These are phyloP conservation scores for Acanthamoeba royreba DNA, from an alignment of 208 protist species.

Conservation along the genomic window DNA sequence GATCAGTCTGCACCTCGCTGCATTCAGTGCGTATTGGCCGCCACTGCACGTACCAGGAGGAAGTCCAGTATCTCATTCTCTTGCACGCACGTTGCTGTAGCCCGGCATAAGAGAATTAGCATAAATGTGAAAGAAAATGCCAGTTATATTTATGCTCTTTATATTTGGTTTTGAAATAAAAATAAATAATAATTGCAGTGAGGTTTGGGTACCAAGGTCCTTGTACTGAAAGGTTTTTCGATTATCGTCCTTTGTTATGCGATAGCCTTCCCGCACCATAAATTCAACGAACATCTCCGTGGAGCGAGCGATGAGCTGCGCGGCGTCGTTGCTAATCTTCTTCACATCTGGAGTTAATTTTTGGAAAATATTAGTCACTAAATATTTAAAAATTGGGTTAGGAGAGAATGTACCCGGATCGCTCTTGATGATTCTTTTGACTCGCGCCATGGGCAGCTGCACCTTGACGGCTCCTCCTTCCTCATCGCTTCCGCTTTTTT, in stretches of 20 bases:
- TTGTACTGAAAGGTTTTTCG: background rate
- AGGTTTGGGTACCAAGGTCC: background rate
- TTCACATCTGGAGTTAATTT: background rate
- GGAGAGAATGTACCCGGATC: background rate
- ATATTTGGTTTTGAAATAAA: background rate
- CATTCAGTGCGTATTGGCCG: too few relatives aligned
- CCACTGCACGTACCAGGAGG: background rate
- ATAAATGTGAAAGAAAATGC: background rate
- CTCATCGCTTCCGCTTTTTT: too few relatives aligned
- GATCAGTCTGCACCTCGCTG: background rate
- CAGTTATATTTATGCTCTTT: background rate
- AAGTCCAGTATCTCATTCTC: constrained; percentile 10
- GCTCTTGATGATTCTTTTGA: background rate
- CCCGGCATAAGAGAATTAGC: background rate
- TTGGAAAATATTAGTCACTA: background rate
- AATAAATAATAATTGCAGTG: background rate
- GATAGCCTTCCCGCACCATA: background rate
- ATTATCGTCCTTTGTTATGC: background rate
- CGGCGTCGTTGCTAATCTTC: background rate
- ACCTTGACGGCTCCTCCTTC: background rate
- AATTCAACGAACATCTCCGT: constrained; percentile 4
- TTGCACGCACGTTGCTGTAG: background rate
- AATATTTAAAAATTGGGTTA: background rate
- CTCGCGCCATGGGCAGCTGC: background rate
- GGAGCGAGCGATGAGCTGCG: background rate